phyloP scores from a whole-genome alignment of 345 rosid genomes.

The Mangifera indica region DNA sequence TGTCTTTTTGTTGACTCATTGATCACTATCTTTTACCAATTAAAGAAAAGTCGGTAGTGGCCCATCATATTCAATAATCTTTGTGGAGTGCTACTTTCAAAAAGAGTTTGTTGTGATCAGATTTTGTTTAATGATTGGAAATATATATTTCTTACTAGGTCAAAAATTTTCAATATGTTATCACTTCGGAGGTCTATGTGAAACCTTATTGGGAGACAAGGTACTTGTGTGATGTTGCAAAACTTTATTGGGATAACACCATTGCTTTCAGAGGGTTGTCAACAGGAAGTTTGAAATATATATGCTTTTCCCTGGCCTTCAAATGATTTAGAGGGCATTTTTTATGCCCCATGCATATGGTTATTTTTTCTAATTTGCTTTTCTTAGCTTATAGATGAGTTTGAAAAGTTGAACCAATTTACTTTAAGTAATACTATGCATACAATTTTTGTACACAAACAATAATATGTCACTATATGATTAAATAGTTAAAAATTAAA shows the following conservation, averaged over 20 bases:
- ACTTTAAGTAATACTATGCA: too few species aligned
- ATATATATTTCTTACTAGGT: neutral
- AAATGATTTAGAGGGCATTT: neutral
- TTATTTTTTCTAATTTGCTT: neutral
- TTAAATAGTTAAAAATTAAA: too few species aligned
- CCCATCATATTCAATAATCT: neutral
- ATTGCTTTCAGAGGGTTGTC: neutral
- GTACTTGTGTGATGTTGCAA: constrained; percentile 5
- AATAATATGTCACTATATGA: too few species aligned
- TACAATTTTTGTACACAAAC: too few species aligned
- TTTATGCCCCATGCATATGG: neutral
- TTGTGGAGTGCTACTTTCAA: neutral
- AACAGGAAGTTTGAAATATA: neutral
- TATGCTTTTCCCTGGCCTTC: neutral
- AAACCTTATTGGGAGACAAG: constrained; percentile 3
- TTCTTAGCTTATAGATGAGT: neutral
- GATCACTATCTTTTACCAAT: neutral
- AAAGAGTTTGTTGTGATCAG: neutral
- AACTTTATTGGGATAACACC: neutral
- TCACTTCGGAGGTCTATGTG: neutral
- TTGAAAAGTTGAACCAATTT: neutral
- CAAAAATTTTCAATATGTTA: neutral
- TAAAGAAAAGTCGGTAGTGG: neutral
- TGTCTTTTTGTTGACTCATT: neutral
- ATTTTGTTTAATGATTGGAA: neutral